Base-by-base conservation (phyloP, 2,329 filamentous ascomycete genomes). In the Pseudocercospora crystallina region DNA sequence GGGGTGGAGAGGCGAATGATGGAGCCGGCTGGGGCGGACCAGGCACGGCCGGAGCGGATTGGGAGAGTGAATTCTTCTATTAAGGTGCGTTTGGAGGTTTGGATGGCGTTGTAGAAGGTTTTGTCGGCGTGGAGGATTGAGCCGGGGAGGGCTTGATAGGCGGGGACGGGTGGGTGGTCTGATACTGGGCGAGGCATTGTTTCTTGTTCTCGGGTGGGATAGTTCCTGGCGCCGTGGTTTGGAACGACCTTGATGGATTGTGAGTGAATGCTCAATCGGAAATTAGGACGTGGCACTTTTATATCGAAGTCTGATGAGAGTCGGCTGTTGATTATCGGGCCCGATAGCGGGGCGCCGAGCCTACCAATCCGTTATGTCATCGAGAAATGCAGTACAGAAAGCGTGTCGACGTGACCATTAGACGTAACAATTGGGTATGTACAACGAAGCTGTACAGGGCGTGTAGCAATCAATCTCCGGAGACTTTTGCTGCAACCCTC, bases 31-130 rank as follows among this genome's bases (percentile, higher is more conserved):
- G 82, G 79, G 0, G 86, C 87, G 41, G 79, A 76, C 85, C 86
- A 94, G 1, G 89, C 87, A 53, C 76, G 77, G 1, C 86, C 89
- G 2, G 85, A 88, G 31, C 89, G 83, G 29, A 90, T 87, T 0
- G 87, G 85, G 26, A 94, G 74, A 2, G 79, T 80, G 58, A 66
- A 64, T 7, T 58, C 61, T 5, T 57, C 34, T 8, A 67, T 46
- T 2, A 58, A 44, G 4, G 34, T 58, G 34, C 66, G 61, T 8
- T 49, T 20, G 11, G 61, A 59, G 8, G 51, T 41, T 34, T 60
- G 60, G 29, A 68, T 48, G 20, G 47, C 49, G 45, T 53, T 35
- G 58, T 69, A 69, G 53, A 69, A 61, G 44, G 14, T 15, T 30
- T 49, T 49, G 52, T 69, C 56, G 14, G 57, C 49, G 43, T 67